Evolutionary conservation across 225 moss, liverwort and hornwort genomes (phyloP), one percentile per base, ranked within the genome.

Genomic region (Physcomitrium patens): DNA sequence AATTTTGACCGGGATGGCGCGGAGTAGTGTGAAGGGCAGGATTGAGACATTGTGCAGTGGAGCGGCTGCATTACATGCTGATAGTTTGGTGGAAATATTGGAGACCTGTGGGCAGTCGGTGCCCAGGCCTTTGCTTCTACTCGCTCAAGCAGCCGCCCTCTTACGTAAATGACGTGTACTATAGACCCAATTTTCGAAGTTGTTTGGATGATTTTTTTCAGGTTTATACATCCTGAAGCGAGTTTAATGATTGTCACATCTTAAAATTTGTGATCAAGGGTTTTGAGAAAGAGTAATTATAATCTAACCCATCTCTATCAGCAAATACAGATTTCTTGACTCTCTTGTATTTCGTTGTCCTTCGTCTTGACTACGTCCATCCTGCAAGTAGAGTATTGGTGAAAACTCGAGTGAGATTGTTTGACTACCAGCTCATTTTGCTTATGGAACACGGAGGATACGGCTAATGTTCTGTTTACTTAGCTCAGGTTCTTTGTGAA

Each of bases 11-110:
- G 76, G 79, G 23, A 95, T 99, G 90, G 90, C 93, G 7, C 91
- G 91, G 50, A 72, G 61, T 41, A 89, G 85, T 55, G 64, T 80
- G 49, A 83, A 83, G 46, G 92, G 93, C 15, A 78, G 80, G 77
- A 59, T 99, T 7, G 87, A 95, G 81, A 93, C 87, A n/a, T 76
- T 99, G 22, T 99, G 99, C 68, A 90, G 87, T 22, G 89, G 94
- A 26, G 87, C 90, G 37, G 90, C 89, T 68, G 95, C 88, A 12
- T 60, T 79, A 58, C 89, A 89, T 75, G 99, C 93, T 5, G 65
- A 71, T 67, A 81, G 82, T 57, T 60, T 99, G 67, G 84, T 76
- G 66, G 68, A 86, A 42, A 28, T 89, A 18, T 77, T 99, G 60
- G 78, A 79, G 12, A 70, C 52, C 45, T 90, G 95, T 77, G 79